Percentiles rank a stretch among this genome's conserved stretches.
phyloP scores from a whole-genome alignment of 176 grass and related monocot species.

The Avena atlantica region DNA sequence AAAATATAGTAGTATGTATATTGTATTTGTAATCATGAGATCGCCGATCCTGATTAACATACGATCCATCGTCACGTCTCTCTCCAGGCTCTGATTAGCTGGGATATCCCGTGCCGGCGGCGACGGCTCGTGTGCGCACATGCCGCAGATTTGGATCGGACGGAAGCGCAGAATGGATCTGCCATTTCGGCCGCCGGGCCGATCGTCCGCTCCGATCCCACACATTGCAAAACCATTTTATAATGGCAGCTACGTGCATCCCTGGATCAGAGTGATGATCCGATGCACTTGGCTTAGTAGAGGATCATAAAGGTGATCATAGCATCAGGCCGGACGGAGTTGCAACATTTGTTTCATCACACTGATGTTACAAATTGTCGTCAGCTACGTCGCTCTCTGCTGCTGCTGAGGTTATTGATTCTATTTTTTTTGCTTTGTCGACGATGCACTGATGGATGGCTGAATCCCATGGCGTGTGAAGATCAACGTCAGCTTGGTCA shows the following conservation, averaged over 20 bases:
- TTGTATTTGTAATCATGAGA: background rate
- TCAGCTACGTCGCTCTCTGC: background rate
- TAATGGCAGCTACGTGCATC: background rate
- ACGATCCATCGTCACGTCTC: background rate
- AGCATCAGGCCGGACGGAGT: too few species aligned
- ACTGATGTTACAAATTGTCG: too few species aligned
- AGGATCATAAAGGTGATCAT: background rate
- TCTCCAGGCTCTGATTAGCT: background rate
- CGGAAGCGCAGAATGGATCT: background rate
- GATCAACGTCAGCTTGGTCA: background rate
- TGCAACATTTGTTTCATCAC: too few species aligned
- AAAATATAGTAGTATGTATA: too few species aligned
- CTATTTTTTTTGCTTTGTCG: too few species aligned
- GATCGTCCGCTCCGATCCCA: background rate
- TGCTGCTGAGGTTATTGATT: background rate
- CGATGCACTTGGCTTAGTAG: background rate
- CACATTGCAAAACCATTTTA: background rate
- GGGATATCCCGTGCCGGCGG: slow-evolving; percentile 20
- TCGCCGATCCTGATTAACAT: background rate
- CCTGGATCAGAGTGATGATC: background rate
- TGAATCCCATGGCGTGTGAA: background rate
- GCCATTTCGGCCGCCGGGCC: background rate
- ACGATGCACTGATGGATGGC: background rate
- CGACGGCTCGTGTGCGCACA: slow-evolving; percentile 47
- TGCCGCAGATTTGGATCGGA: slow-evolving; percentile 10